Evolutionary conservation across 148 eudicot species (phyloP).

Genomic region (Dianthus caryophyllus): DNA sequence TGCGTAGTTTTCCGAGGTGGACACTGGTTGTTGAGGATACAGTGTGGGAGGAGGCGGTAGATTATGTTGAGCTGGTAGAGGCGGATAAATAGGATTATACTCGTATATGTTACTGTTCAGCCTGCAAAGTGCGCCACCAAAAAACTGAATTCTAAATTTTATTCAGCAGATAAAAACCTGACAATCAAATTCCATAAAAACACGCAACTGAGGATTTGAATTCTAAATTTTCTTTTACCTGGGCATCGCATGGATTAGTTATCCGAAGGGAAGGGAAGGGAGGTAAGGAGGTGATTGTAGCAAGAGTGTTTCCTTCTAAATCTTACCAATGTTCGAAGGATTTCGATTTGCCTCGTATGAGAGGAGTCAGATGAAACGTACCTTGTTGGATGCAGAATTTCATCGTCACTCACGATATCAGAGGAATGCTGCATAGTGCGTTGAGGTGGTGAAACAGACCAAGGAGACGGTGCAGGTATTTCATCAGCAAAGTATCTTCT

Average conservation of each 20-base stretch:
- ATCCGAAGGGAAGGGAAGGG: too few species aligned
- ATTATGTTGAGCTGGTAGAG: conserved; percentile 84
- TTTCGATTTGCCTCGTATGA: too few species aligned
- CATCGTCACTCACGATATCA: conserved; percentile 59
- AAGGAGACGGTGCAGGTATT: conserved; percentile 51
- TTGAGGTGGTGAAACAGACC: conserved; percentile 49
- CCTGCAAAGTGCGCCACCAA: conserved; percentile 36
- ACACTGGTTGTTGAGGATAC: conserved; percentile 83
- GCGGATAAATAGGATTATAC: conserved; percentile 61
- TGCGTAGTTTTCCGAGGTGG: conserved; percentile 55
- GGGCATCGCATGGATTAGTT: too few species aligned
- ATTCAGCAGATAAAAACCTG: too few species aligned
- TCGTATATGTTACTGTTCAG: conserved; percentile 45
- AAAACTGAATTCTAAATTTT: too few species aligned
- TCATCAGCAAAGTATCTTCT: conserved; percentile 87
- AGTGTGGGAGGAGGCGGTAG: conserved; percentile 85
- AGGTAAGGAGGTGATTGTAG: too few species aligned
- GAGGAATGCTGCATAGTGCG: conserved; percentile 35
- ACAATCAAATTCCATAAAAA: too few species aligned
- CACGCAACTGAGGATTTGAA: too few species aligned
- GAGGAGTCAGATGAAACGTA: conserved; percentile 7
- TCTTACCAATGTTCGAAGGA: too few species aligned
- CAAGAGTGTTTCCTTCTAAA: too few species aligned
- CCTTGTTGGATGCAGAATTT: conserved; percentile 27
- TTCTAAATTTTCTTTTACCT: neutral